Conservation (phyloP, 345 rosid species). For the Chamaenerion angustifolium region DNA sequence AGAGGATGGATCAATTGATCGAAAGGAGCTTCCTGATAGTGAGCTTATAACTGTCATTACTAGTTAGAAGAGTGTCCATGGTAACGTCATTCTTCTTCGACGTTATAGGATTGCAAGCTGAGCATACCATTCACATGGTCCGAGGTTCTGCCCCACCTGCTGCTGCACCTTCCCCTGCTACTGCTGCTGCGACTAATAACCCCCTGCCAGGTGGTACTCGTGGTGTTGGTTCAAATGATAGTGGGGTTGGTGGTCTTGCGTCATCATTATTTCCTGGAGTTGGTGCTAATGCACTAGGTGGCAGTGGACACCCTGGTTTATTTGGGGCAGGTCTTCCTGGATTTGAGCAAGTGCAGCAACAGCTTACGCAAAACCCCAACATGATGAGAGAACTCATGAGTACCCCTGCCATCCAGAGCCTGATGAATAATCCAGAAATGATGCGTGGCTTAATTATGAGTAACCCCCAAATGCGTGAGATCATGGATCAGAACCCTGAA, state of each 20-base stretch:
- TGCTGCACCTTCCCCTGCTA: conserved; percentile 22
- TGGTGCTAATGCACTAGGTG: conserved; percentile 31
- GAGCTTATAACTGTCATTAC: no score
- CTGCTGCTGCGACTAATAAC: conserved; percentile 22
- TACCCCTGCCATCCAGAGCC: conserved; percentile 50
- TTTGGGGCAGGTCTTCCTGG: conserved; percentile 59
- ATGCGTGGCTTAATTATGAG: conserved; percentile 56
- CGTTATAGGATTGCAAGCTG: conserved; percentile 46
- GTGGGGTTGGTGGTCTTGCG: conserved; percentile 38
- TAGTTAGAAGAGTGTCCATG: no score
- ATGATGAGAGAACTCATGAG: conserved; percentile 64
- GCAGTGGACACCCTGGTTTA: conserved; percentile 25
- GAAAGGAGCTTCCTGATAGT: no score
- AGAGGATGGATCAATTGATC: no score
- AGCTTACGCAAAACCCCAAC: conserved; percentile 44
- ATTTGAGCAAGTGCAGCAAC: conserved; percentile 65
- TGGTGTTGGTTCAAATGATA: conserved; percentile 28
- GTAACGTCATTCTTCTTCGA: background rate
- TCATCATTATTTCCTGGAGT: conserved; percentile 47
- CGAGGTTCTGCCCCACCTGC: conserved; percentile 38
- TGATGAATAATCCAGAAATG: conserved; percentile 59
- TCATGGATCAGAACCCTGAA: conserved; percentile 70
- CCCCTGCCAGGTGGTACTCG: conserved; percentile 23
- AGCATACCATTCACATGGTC: conserved; percentile 64
- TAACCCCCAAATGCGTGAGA: conserved; percentile 69